phyloP scores from a whole-genome alignment of 495 filamentous ascomycete genomes.

The Neurospora sp. region DNA sequence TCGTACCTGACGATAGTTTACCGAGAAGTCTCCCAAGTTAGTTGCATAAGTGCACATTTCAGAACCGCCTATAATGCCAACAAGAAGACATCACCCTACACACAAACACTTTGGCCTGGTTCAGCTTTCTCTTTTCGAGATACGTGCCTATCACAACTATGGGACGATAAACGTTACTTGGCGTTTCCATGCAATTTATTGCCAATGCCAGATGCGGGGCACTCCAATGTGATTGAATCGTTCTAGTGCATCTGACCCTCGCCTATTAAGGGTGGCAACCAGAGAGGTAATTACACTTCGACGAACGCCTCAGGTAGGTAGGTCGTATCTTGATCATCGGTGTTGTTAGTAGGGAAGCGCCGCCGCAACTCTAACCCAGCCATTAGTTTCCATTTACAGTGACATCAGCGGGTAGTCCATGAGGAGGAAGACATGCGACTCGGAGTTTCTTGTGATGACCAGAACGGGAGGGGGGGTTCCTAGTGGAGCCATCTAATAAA shows the following conservation, averaged over 20 bases:
- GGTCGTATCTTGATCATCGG: neutral
- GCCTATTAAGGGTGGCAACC: neutral
- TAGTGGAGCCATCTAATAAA: neutral
- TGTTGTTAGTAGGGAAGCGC: neutral
- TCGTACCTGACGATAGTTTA: neutral
- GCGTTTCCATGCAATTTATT: neutral
- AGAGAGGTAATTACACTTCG: neutral
- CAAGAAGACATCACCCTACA: neutral
- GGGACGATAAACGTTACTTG: neutral
- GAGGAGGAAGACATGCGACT: neutral
- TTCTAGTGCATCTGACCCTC: neutral
- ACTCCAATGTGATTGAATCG: neutral
- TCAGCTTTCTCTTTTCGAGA: neutral
- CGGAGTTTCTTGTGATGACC: neutral
- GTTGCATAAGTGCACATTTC: neutral
- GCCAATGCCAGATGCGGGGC: neutral
- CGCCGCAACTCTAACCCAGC: neutral
- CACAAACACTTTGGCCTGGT: neutral
- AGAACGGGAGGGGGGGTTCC: neutral
- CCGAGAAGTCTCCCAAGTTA: neutral
- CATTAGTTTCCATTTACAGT: neutral
- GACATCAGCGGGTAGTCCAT: neutral
- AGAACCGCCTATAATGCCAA: neutral
- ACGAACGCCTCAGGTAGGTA: neutral
- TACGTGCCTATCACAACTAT: neutral